Conservation (phyloP, 2,329 filamentous ascomycete species). For the Blastomyces gilchristii region DNA sequence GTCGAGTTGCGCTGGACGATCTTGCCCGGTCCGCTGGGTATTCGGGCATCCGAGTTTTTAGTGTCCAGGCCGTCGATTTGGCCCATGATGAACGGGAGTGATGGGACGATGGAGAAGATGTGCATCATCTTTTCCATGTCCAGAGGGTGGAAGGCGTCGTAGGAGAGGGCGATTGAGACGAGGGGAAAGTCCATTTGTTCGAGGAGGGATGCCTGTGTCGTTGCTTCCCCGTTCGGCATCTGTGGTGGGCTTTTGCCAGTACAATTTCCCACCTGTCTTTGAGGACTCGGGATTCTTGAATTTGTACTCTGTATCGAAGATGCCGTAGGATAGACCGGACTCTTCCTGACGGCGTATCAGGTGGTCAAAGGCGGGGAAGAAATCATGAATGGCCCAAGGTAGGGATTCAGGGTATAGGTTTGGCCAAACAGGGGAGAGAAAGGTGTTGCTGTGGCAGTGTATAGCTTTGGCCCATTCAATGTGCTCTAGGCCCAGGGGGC, state of each 20-base stretch:
- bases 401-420: slow-evolving; percentile 10
- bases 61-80: slow-evolving; percentile 9
- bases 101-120: slow-evolving; percentile 12
- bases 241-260: slow-evolving; percentile 15
- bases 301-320: slow-evolving; percentile 31
- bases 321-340: slow-evolving; percentile 28
- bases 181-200: slow-evolving; percentile 33
- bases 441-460: slow-evolving; percentile 16
- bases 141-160: slow-evolving; percentile 23
- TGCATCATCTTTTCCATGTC: slow-evolving; percentile 14
- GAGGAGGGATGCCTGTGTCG: slow-evolving; percentile 4
- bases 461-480: slow-evolving; percentile 12
- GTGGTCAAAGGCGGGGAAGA: slow-evolving; percentile 16
- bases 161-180: slow-evolving; percentile 28
- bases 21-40: slow-evolving; percentile 20
- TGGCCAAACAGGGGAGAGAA: slow-evolving; percentile 17
- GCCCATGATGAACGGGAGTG: neutral
- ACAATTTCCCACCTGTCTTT: slow-evolving; percentile 16
- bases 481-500: slow-evolving; percentile 12
- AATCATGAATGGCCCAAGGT: neutral
- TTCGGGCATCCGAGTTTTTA: too few species aligned
- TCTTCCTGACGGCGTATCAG: slow-evolving; percentile 27
- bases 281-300: slow-evolving; percentile 27
- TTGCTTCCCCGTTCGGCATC: slow-evolving; percentile 11
- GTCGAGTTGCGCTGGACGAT: slow-evolving; percentile 31